These are phyloP conservation scores for Lepidium aucheri DNA, from an alignment of 345 rosid species.

Conservation along the genomic window DNA sequence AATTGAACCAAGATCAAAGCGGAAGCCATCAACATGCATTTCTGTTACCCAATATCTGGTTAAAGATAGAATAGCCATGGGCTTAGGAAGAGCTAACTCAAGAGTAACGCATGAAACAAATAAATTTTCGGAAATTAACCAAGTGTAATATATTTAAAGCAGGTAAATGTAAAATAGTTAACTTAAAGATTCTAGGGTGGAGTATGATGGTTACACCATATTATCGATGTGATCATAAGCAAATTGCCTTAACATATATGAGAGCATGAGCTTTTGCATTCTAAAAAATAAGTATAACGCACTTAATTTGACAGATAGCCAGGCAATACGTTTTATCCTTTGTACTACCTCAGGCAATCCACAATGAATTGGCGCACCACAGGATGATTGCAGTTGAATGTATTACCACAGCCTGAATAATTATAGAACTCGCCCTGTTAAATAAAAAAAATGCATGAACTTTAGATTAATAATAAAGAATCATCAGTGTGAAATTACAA, in stretches of 20 bases:
- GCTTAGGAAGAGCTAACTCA: background rate
- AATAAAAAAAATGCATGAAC: constrained; percentile 1
- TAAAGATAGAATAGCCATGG: constrained; percentile 4
- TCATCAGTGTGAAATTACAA: background rate
- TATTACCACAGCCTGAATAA: constrained; percentile 97
- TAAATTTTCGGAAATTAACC: background rate
- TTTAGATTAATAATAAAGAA: background rate
- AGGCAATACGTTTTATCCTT: background rate
- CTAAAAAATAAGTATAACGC: background rate
- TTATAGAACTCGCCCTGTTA: constrained; percentile 92
- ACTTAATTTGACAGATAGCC: background rate
- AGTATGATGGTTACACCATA: background rate
- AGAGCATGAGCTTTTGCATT: background rate
- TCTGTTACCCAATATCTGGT: constrained; percentile 96
- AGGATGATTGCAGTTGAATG: constrained; percentile 98
- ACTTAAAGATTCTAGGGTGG: background rate
- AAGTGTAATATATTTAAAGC: background rate
- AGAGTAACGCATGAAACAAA: background rate
- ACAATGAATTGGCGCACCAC: constrained; percentile 82
- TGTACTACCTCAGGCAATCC: constrained; percentile 77
- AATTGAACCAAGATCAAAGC: constrained; percentile 96
- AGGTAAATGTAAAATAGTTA: background rate
- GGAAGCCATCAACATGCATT: constrained; percentile 98
- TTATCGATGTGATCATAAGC: background rate
- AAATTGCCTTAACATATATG: background rate